Conservation (phyloP, 192 early-diverging fungal genomes). For the Mortierella antarctica region DNA sequence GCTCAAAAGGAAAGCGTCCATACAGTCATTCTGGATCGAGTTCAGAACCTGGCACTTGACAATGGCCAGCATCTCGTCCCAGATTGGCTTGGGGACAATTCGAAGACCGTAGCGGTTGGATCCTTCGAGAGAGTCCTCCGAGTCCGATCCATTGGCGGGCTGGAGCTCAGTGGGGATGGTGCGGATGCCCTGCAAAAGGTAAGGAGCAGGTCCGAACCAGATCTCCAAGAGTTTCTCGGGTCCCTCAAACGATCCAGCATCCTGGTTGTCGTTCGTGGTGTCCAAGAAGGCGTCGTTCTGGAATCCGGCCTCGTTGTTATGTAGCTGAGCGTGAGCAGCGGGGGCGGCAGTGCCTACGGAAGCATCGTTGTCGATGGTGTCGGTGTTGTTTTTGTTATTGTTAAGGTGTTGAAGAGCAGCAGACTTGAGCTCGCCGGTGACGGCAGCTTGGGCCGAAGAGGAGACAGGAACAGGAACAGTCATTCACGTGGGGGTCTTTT, state of each 20-base stretch:
- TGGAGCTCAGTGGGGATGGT: constrained; percentile 35
- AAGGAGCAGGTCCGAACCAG: constrained; percentile 84
- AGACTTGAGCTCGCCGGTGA: constrained; percentile 49
- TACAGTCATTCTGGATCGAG: constrained; percentile 82
- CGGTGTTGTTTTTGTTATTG: constrained; percentile 12
- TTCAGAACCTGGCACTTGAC: constrained; percentile 95
- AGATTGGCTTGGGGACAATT: constrained; percentile 76
- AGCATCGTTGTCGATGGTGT: constrained; percentile 8
- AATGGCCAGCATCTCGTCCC: constrained; percentile 94
- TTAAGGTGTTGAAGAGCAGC: constrained; percentile 47
- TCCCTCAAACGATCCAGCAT: constrained; percentile 84
- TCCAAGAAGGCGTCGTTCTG: constrained; percentile 47
- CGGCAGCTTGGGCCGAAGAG: constrained; percentile 41
- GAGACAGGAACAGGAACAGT: constrained; percentile 54
- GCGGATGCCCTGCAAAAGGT: constrained; percentile 44
- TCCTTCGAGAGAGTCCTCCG: constrained; percentile 49
- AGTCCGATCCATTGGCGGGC: constrained; percentile 17
- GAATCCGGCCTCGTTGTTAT: constrained; percentile 46
- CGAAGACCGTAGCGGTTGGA: constrained; percentile 72
- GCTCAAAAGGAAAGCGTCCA: constrained; percentile 94
- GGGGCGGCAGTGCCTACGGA: constrained; percentile 1
- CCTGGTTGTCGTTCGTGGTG: constrained; percentile 48
- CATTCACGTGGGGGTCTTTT: constrained; percentile 57
- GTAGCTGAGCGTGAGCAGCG: constrained; percentile 25
- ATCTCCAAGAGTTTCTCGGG: constrained; percentile 98